Evolutionary conservation across 768 basidiomycete species (phyloP).

Genomic region (Boletus coccyginus): DNA sequence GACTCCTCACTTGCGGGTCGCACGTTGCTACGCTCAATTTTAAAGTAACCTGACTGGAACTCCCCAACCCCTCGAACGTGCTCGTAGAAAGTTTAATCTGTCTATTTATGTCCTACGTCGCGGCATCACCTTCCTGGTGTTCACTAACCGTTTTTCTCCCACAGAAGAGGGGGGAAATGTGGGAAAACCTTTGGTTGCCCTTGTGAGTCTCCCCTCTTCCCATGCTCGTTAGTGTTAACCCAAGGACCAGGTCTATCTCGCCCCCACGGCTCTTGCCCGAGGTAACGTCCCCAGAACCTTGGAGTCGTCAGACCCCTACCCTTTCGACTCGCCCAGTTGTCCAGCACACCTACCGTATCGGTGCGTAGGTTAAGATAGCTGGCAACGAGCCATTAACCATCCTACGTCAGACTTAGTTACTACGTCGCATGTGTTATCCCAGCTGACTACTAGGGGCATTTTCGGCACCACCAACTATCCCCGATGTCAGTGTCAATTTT

Average conservation of each 20-base stretch:
- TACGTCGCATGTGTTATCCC: not conserved
- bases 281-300: not conserved
- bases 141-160: not conserved
- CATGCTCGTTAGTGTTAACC: constrained; percentile 2
- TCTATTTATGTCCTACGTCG: not conserved
- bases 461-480: not conserved
- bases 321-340: not conserved
- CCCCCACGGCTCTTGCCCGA: not conserved
- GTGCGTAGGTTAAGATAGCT: not conserved
- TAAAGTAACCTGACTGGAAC: not conserved
- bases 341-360: not conserved
- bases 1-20: not conserved
- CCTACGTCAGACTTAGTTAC: not conserved
- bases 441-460: no score
- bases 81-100: constrained; percentile 3
- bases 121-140: not conserved
- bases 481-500: not conserved
- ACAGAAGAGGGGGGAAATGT: not conserved
- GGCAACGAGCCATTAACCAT: not conserved
- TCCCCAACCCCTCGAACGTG: not conserved
- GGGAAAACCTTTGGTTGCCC: not conserved
- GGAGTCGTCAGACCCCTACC: not conserved
- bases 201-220: not conserved
- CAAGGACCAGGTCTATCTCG: not conserved
- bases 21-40: not conserved